Base-by-base conservation (phyloP, 169 alveolate species). In the Plasmodium adleri region DNA sequence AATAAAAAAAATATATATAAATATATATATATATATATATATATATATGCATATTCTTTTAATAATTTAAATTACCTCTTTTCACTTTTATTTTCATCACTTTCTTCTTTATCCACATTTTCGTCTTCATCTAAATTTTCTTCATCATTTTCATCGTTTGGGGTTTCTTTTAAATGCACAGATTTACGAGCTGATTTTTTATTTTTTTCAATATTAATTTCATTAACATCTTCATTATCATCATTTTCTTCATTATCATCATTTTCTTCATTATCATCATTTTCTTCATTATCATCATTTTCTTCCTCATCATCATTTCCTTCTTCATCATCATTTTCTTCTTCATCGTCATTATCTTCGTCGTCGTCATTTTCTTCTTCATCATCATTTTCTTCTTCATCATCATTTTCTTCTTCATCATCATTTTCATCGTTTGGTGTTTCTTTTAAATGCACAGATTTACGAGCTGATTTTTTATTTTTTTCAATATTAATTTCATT, bases 21-120 rank as follows among this genome's bases (percentile, higher is more conserved):
- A 7, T 52, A 8, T 13, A 13, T 47, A n/a, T 63, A 24, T 3
- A 22, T 56, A 47, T 63, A 12, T 49, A 43, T 52, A 15, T 9
- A 9, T 62, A 73, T 26, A 74, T 28, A 39, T 24, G 15, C 39
- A 20, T 47, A 26, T 28, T 12, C n/a, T 32, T 43, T 71, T 54
- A 54, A 9, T 54, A 54, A 54, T 54, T 68, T 26, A 20, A 28
- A 43, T 80, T 5, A 80, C 90, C 90, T 80, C 26, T 80, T 68
- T 22, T 67, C 85, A 67, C 39, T 80, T 56, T 67, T 80, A 72
- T 67, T 75, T 22, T n/a, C 22, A 22, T 22, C 54, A 62, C n/a
- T 50, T 47, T 62, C 52, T 54, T 75, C 74, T 17, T 75, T 60
- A 28, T 75, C 88, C 73, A 22, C 47, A 22, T 50, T 45, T 60